Evolutionary conservation across 495 filamentous ascomycete genomes (phyloP), one percentile per base, ranked within the genome.

Genomic region (Aspergillus campestris): DNA sequence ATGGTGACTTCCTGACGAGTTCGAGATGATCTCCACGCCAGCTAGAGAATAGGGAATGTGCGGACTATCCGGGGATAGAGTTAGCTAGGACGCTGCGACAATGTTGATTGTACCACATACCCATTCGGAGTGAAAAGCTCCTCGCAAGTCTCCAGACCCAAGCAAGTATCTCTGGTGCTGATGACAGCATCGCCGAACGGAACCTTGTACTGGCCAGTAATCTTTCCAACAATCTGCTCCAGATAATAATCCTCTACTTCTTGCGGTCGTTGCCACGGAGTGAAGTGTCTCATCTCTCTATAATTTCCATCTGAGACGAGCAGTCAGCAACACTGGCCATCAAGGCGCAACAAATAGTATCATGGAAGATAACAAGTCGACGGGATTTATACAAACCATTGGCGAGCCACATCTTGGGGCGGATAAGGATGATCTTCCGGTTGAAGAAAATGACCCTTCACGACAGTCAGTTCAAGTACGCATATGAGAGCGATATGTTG

Each of bases 391-490:
- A 59, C 62, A 1, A 39, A 69, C 89, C 85, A 44, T 86, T 84
- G 38, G 89, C 89, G 11, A 95, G 78, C 57, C 71, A 87, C 59
- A 91, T 73, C 64, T 95, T 95, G 0, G 89, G 89, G 12, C 89
- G 72, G 46, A 95, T 87, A 34, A 87, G 66, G 34, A 86, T 59
- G 27, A 90, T 83, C 64, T 80, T 79, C 24, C 74, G 67, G 52
- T 89, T 78, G 47, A 81, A 72, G 55, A 67, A 72, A 42, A 92
- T 79, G 13, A 86, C 71, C 3, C 64, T 66, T 36, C 10, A 6
- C 12, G 4, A 8, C 8, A 31, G 9, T 24, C 13, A 30, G 9
- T 7, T 15, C 12, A 3, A 1, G 7, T 8, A 1, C 7, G 31
- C 12, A 34, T 34, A 12, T 24, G 31, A n/a, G 7, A 9, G 3